Percentiles rank a stretch among this genome's conserved stretches.
Conservation (phyloP, 2,329 filamentous ascomycete species). For the Phialemoniopsis sp. region DNA sequence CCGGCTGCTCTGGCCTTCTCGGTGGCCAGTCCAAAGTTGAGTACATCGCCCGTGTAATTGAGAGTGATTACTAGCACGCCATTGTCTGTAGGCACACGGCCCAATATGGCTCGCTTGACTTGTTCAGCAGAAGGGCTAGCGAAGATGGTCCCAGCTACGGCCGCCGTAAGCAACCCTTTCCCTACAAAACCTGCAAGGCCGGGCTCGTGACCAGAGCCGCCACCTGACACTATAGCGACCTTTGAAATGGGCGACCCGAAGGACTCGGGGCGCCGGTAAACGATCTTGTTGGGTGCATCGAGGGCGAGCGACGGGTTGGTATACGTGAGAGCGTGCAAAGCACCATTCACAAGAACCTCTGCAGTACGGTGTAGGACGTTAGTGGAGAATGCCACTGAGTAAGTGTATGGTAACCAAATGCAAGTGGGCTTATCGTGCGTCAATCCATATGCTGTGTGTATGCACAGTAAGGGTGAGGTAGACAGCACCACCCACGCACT, state of each 20-base stretch:
- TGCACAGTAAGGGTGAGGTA: too few relatives aligned
- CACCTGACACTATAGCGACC: constrained; percentile 81
- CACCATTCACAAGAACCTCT: constrained; percentile 74
- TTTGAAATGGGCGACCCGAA: constrained; percentile 41
- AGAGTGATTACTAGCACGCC: constrained; percentile 87
- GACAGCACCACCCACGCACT: too few relatives aligned
- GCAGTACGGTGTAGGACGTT: too few relatives aligned
- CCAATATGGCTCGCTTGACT: constrained; percentile 66
- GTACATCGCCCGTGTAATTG: constrained; percentile 85
- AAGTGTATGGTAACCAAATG: too few relatives aligned
- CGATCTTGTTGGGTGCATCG: constrained; percentile 75
- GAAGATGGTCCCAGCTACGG: constrained; percentile 80
- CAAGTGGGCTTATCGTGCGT: too few relatives aligned
- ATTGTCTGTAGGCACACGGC: constrained; percentile 56
- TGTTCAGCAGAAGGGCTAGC: constrained; percentile 72
- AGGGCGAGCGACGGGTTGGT: constrained; percentile 82
- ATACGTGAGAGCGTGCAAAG: constrained; percentile 72
- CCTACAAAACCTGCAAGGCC: constrained; percentile 83
- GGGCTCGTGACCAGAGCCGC: constrained; percentile 84
- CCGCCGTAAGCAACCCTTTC: constrained; percentile 70
- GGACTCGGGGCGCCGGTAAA: constrained; percentile 65
- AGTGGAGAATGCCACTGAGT: too few relatives aligned
- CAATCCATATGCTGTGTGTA: too few relatives aligned
- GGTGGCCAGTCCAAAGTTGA: constrained; percentile 89
- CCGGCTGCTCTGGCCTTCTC: constrained; percentile 84